phyloP scores from a whole-genome alignment of 2,329 filamentous ascomycete genomes.

The Nannizziopsis barbatae region DNA sequence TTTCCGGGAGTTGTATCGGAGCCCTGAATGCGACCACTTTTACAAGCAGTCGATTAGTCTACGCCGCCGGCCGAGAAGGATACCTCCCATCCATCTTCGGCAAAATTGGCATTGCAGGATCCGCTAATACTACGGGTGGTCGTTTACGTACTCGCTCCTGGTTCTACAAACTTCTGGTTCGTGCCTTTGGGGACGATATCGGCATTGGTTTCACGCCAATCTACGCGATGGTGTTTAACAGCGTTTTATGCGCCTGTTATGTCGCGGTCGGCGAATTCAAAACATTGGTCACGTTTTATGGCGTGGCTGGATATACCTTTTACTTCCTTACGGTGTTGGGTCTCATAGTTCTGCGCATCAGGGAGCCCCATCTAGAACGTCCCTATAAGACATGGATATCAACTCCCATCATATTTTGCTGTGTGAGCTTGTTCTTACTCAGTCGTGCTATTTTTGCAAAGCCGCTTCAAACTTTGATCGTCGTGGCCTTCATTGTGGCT shows the following conservation, averaged over 20 bases:
- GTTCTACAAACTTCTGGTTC: conserved; percentile 48
- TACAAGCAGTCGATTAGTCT: conserved; percentile 81
- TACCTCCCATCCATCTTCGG: conserved; percentile 80
- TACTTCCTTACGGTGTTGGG: conserved; percentile 94
- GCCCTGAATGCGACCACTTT: conserved; percentile 91
- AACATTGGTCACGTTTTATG: conserved; percentile 91
- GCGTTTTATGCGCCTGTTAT: conserved; percentile 60
- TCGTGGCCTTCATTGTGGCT: conserved; percentile 70
- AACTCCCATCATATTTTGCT: conserved; percentile 96
- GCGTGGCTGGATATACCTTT: conserved; percentile 91
- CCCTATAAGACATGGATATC: conserved; percentile 95
- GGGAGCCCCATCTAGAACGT: conserved; percentile 74
- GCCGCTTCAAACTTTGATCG: conserved; percentile 78
- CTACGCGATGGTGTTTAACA: conserved; percentile 77
- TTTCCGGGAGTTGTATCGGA: conserved; percentile 85
- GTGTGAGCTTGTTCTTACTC: conserved; percentile 84
- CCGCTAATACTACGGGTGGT: conserved; percentile 21
- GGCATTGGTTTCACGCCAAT: conserved; percentile 89
- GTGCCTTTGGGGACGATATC: conserved; percentile 62
- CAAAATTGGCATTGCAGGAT: conserved; percentile 57
- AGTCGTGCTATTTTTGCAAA: conserved; percentile 81
- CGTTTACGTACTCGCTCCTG: conserved; percentile 41
- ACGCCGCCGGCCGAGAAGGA: conserved; percentile 88
- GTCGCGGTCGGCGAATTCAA: conserved; percentile 79
- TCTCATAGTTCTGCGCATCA: conserved; percentile 77